A percentile compares a stretch with the other conserved stretches of the same genome.
These are phyloP conservation scores for Mycena indigotica DNA, from an alignment of 768 basidiomycete genomes.

Conservation along the genomic window DNA sequence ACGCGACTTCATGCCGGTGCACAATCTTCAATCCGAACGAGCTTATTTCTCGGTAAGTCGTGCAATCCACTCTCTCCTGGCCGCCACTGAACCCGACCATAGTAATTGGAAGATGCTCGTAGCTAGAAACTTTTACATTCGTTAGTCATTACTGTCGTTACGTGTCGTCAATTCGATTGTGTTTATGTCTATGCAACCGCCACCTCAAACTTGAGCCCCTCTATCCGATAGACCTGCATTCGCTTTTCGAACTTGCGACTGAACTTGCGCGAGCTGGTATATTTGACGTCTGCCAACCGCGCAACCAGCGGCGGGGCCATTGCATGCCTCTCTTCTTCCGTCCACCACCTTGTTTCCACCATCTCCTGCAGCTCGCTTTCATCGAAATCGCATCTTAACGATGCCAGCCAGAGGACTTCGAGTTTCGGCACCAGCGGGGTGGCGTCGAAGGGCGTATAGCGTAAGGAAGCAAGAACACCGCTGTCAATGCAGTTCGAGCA, in stretches of 20 bases:
- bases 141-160: too few species aligned
- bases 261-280: constrained; percentile 13
- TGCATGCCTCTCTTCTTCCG: constrained; percentile 13
- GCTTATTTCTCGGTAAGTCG: constrained; percentile 44
- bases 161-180: too few species aligned
- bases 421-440: constrained; percentile 11
- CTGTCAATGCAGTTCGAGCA: constrained; percentile 18
- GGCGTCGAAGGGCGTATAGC: constrained; percentile 1
- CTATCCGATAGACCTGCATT: constrained; percentile 10
- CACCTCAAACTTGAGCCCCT: constrained; percentile 10
- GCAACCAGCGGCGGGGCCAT: constrained; percentile 9
- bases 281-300: constrained; percentile 6
- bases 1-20: constrained; percentile 50
- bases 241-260: constrained; percentile 12
- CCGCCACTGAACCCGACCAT: too few species aligned
- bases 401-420: constrained; percentile 14
- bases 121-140: too few species aligned
- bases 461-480: constrained; percentile 7
- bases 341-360: constrained; percentile 20
- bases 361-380: constrained; percentile 10
- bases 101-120: too few species aligned
- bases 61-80: too few species aligned
- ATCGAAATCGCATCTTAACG: constrained; percentile 15
- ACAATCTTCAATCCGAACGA: constrained; percentile 34
- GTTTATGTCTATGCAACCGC: constrained; percentile 4